Conservation (phyloP, 176 grass and related monocot genomes). For the Leersia perrieri region DNA sequence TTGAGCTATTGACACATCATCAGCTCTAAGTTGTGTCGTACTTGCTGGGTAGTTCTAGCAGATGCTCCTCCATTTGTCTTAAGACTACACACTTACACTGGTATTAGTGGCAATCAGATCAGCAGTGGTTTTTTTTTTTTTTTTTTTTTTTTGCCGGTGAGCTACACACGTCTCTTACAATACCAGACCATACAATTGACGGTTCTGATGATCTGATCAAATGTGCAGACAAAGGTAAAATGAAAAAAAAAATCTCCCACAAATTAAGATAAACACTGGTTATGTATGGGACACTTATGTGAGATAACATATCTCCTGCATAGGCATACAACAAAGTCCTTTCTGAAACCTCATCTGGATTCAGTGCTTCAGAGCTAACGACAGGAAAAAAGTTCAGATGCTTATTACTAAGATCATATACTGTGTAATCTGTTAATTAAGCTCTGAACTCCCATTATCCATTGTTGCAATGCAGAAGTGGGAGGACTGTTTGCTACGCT, state of each 20-base stretch:
- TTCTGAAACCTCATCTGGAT: background rate
- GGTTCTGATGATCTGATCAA: background rate
- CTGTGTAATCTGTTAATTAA: background rate
- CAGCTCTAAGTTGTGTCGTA: background rate
- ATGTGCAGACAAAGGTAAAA: background rate
- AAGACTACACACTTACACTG: background rate
- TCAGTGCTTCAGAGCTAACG: background rate
- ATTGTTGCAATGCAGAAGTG: background rate
- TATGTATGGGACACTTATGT: background rate
- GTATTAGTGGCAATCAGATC: background rate
- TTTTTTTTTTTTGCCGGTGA: too few relatives aligned
- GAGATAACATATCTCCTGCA: background rate
- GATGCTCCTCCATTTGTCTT: background rate
- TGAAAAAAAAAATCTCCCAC: background rate
- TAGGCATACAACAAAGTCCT: background rate
- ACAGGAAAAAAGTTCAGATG: background rate
- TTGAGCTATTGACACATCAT: conserved; percentile 22
- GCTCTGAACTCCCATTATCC: background rate
- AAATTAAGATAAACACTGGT: background rate
- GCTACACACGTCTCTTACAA: background rate
- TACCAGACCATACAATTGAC: background rate
- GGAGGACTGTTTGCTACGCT: conserved; percentile 15
- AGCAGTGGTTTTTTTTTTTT: too few relatives aligned
- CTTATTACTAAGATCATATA: background rate
- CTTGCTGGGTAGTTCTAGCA: background rate